Evolutionary conservation across 1,284 basidiomycete species (phyloP), one percentile per base, ranked within the genome.

Genomic region (Lentinula novae-zelandiae): DNA sequence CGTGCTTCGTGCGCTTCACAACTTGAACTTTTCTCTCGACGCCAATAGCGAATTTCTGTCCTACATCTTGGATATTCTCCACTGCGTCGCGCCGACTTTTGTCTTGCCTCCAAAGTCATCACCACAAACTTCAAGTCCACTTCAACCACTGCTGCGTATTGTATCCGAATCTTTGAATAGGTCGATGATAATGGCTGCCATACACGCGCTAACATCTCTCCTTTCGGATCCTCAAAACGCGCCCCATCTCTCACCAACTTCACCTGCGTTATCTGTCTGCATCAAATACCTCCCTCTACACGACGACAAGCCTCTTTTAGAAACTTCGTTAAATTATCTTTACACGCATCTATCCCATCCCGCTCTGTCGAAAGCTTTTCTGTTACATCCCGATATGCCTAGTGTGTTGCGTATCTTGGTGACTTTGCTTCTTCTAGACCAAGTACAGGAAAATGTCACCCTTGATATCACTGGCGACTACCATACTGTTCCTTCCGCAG

Each of bases 201-300:
- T 92, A 58, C 78, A 76, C 0, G 79, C 83, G 6, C 76, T 93
- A 40, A 83, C 82, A 10, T 71, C 80, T 12, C 69, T 92, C 31
- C 80, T 90, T 62, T 81, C 82, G 8, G 85, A 87, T 64, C 81
- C 84, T 5, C 70, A 77, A 42, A 92, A 92, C 67, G 72, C 75
- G 27, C 65, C 74, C 5, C 82, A 85, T 63, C 73, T 91, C 33
- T 71, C 73, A 13, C 67, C 81, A 3, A 76, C 79, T 62, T 85
- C 86, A 0, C 81, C 79, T 12, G 85, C 83, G 2, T 76, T 92
- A 34, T 75, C 75, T 7, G 82, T 84, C 2, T 77, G 87, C 6
- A 79, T 92, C 63, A 81, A 84, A 66, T 89, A 87, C 66, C 80
- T 93, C 7, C 87, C 92, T n/a, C 78, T 93, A 0, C 81, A 92